These are phyloP conservation scores for Colletotrichum tanaceti DNA, from an alignment of 2,329 filamentous ascomycete species.

Conservation along the genomic window DNA sequence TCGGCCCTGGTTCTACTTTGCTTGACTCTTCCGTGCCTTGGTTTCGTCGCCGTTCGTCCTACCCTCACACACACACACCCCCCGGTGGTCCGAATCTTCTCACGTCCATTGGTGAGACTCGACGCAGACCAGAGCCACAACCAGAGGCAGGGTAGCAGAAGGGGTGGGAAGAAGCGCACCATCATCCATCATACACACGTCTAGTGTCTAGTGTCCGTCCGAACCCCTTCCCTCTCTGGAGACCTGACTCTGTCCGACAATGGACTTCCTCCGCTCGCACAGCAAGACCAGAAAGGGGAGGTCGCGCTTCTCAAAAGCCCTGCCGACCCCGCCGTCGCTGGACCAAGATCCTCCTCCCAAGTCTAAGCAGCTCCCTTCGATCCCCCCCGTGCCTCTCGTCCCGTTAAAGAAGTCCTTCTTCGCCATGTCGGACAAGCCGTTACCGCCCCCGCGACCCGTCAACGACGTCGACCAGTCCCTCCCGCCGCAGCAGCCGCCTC, in stretches of 20 bases:
- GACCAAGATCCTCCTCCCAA: slow-evolving; percentile 25
- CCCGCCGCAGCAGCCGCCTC: slow-evolving; percentile 36
- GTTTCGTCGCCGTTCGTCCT: slow-evolving; percentile 14
- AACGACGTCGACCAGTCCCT: slow-evolving; percentile 49
- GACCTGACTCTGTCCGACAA: slow-evolving; percentile 13
- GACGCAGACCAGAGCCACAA: slow-evolving; percentile 6
- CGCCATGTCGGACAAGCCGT: slow-evolving; percentile 41
- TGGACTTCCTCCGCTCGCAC: slow-evolving; percentile 45
- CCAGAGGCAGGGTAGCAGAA: slow-evolving; percentile 28
- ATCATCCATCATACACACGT: slow-evolving; percentile 10
- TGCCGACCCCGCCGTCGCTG: slow-evolving; percentile 60
- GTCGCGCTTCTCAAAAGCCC: slow-evolving; percentile 69
- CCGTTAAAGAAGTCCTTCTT: slow-evolving; percentile 12
- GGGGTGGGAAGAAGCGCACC: slow-evolving; percentile 15
- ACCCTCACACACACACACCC: background rate
- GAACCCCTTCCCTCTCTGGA: slow-evolving; percentile 10
- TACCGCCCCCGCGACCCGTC: slow-evolving; percentile 43
- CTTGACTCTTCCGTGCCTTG: slow-evolving; percentile 24
- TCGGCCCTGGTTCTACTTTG: background rate
- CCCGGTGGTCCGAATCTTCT: slow-evolving; percentile 13
- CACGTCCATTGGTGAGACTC: slow-evolving; percentile 30
- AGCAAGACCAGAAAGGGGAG: slow-evolving; percentile 52
- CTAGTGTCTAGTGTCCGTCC: slow-evolving; percentile 2
- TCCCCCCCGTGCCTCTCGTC: slow-evolving; percentile 38
- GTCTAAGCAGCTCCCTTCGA: slow-evolving; percentile 40